These are phyloP conservation scores for Lasiodiplodia theobromae DNA, from an alignment of 2,329 filamentous ascomycete genomes.

Conservation along the genomic window DNA sequence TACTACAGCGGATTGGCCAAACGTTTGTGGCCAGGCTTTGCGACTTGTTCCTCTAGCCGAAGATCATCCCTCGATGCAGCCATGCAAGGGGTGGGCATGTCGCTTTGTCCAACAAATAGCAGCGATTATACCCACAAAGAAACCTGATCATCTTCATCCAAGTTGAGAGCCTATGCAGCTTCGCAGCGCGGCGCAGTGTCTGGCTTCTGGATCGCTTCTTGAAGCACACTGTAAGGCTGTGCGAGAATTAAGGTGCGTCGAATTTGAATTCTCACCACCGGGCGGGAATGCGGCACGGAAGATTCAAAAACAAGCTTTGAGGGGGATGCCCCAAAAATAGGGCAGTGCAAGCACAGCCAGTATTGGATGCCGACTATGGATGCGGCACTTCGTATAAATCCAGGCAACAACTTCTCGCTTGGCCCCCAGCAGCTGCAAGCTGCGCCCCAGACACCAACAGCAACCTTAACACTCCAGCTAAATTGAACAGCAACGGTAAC, in stretches of 20 bases:
- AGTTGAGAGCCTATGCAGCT: too few species aligned
- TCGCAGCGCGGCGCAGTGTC: too few species aligned
- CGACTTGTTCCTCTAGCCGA: too few species aligned
- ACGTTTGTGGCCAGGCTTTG: too few species aligned
- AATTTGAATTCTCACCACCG: neutral
- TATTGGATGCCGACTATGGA: neutral
- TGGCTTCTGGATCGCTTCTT: too few species aligned
- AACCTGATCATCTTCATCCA: too few species aligned
- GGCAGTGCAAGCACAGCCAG: neutral
- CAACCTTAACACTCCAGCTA: neutral
- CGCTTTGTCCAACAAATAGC: too few species aligned
- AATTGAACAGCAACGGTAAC: neutral
- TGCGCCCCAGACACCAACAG: conserved; percentile 6
- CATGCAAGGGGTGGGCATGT: too few species aligned
- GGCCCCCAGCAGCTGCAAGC: neutral
- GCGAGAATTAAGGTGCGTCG: neutral
- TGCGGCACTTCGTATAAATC: neutral
- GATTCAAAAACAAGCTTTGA: conserved; percentile 11
- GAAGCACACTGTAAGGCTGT: neutral
- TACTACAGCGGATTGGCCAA: too few species aligned
- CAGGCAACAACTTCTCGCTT: neutral
- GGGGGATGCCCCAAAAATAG: conserved; percentile 9
- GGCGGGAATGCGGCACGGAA: neutral
- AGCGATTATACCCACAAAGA: too few species aligned
- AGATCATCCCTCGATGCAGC: too few species aligned